Percentiles rank a stretch among this genome's conserved stretches.
Conservation (phyloP, 2,329 filamentous ascomycete species). For the Fusarium robinianum region DNA sequence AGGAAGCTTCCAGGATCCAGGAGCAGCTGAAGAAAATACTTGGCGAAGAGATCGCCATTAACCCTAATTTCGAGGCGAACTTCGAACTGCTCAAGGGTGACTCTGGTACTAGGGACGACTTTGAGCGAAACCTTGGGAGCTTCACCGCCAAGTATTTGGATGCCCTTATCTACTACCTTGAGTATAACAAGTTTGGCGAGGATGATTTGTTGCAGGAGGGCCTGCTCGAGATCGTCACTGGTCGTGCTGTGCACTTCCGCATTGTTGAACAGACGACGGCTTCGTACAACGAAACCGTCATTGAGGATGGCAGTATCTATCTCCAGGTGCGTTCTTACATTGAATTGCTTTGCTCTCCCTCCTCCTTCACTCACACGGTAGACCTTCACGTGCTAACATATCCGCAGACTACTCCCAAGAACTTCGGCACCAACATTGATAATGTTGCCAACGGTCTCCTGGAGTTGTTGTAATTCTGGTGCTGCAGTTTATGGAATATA, state of each 20-base stretch:
- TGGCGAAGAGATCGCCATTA: conserved; percentile 50
- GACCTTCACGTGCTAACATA: no score
- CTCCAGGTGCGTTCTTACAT: conserved; percentile 52
- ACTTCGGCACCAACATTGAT: no score
- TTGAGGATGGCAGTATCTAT: conserved; percentile 55
- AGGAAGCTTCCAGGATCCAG: conserved; percentile 44
- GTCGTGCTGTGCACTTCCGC: conserved; percentile 50
- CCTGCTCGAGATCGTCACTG: conserved; percentile 52
- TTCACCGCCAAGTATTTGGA: conserved; percentile 51
- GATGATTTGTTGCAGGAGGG: conserved; percentile 57
- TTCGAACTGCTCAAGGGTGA: conserved; percentile 47
- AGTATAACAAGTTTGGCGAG: conserved; percentile 50
- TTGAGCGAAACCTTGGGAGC: conserved; percentile 50
- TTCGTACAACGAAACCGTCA: conserved; percentile 51
- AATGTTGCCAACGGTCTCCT: no score
- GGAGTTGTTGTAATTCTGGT: no score
- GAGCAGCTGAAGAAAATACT: conserved; percentile 47
- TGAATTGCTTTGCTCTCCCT: no score
- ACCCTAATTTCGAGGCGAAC: conserved; percentile 52
- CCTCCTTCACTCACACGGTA: no score
- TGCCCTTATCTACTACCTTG: conserved; percentile 46
- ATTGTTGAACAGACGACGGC: conserved; percentile 50
- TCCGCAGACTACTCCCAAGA: no score
- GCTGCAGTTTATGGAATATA: no score
- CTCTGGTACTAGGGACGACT: conserved; percentile 42